Evolutionary conservation across 1,139 yeast species (phyloP), one percentile per base, ranked within the genome.

Genomic region (Diutina pseudorugosa): DNA sequence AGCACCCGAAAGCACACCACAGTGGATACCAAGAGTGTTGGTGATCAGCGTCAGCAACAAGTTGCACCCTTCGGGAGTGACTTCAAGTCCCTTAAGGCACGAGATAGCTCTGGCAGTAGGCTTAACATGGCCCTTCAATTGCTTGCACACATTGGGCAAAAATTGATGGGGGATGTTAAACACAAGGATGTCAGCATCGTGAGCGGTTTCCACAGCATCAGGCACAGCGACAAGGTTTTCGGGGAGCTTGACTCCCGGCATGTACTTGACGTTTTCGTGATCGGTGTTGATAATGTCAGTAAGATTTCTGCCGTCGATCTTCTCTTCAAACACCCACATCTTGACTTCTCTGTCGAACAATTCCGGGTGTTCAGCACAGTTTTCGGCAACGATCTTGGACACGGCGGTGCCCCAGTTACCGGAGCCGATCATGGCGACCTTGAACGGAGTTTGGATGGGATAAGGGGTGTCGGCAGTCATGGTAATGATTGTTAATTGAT

Each of bases 351-450:
- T 70, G 51, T 63, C 61, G 60, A 74, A 74, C 56, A 72, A 59
- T 53, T 68, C 68, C 6, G 77, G 74, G 58, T 72, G 68, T 19
- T 70, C 67, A 19, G 60, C 59, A 41, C 75, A 68, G 62, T 74
- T 74, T 61, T 74, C 78, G 20, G 78, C 76, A 25, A 73, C 55
- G 47, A 74, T 68, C 58, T 74, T 74, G 53, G 79, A 77, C 52
- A 74, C 71, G 50, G 78, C 71, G 52, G 77, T 74, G 42, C 78
- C 79, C 78, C 78, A 74, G 60, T 73, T 74, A 40, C 79, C 78
- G 27, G 77, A 72, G 19, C 79, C 79, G 55, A 74, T 67, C 25
- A 74, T 72, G 53, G 75, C 70, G 47, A 74, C 65, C 57, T 63
- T 66, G 61, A 71, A 73, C 3, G 75, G 75, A 71, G 69, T 3